A percentile compares a stretch with the other conserved stretches of the same genome.
Conservation (phyloP, 148 eudicot genomes). For the Chenopodium formosanum region DNA sequence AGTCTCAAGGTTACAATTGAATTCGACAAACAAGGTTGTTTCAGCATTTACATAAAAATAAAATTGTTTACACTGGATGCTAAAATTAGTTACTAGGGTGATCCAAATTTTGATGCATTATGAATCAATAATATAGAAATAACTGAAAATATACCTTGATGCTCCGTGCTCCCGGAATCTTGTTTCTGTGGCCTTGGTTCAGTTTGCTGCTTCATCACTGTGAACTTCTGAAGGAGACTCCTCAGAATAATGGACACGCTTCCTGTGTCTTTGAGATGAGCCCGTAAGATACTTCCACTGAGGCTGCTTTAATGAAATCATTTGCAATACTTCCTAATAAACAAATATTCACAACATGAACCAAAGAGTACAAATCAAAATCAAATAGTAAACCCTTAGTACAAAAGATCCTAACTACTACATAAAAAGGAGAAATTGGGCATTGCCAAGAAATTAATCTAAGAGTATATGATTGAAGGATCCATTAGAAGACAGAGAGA, state of each 20-base stretch:
- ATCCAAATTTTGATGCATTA: constrained; percentile 1
- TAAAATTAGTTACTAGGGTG: background rate
- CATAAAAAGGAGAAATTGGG: background rate
- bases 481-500: background rate
- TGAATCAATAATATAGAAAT: background rate
- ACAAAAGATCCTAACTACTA: background rate
- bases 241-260: constrained; percentile 52
- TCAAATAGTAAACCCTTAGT: too few relatives aligned
- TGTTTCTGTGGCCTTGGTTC: constrained; percentile 9
- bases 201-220: constrained; percentile 33
- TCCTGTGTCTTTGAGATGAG: constrained; percentile 62
- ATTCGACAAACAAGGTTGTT: constrained; percentile 8
- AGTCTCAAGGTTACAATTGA: constrained; percentile 11
- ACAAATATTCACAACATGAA: too few relatives aligned
- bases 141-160: constrained; percentile 14
- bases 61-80: background rate
- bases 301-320: constrained; percentile 37
- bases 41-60: background rate
- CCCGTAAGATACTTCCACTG: constrained; percentile 59
- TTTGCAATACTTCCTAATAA: too few relatives aligned
- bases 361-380: too few relatives aligned
- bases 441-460: background rate
- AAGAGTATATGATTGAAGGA: background rate
- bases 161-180: constrained; percentile 15
- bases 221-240: constrained; percentile 29